Conservation (phyloP, 805 yeast genomes). For the Metschnikowia reukaufii region DNA sequence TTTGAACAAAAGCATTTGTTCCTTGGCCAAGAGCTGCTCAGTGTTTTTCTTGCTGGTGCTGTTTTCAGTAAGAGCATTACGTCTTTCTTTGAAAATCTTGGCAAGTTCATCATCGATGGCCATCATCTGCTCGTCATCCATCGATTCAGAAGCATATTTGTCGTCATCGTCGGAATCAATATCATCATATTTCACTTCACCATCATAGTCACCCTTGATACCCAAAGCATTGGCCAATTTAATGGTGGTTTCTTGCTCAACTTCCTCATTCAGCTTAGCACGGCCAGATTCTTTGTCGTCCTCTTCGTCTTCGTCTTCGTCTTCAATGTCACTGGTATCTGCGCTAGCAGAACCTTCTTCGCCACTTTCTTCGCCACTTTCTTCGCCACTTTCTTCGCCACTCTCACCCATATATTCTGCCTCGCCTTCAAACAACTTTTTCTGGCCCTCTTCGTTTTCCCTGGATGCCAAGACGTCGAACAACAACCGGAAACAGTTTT, state of each 20-base stretch:
- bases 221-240: slow-evolving; percentile 73
- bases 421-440: slow-evolving; percentile 67
- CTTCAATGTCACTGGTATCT: slow-evolving; percentile 10
- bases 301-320: slow-evolving; percentile 4
- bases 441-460: slow-evolving; percentile 83
- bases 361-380: not conserved
- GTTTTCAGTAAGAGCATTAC: slow-evolving; percentile 54
- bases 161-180: slow-evolving; percentile 45
- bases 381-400: not conserved
- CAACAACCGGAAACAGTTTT: slow-evolving; percentile 36
- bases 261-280: slow-evolving; percentile 12
- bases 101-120: slow-evolving; percentile 85
- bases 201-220: slow-evolving; percentile 48
- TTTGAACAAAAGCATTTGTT: slow-evolving; percentile 76
- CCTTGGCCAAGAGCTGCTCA: slow-evolving; percentile 77
- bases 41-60: slow-evolving; percentile 60
- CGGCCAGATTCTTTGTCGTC: slow-evolving; percentile 17
- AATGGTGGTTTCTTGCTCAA: slow-evolving; percentile 50
- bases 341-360: slow-evolving; percentile 15
- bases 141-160: slow-evolving; percentile 64
- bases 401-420: slow-evolving; percentile 29
- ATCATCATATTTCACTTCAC: slow-evolving; percentile 46
- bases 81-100: slow-evolving; percentile 79
- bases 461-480: slow-evolving; percentile 47
- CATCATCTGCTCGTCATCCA: slow-evolving; percentile 97